These are phyloP conservation scores for Calonectria fujianensis DNA, from an alignment of 2,329 filamentous ascomycete species.

Conservation along the genomic window DNA sequence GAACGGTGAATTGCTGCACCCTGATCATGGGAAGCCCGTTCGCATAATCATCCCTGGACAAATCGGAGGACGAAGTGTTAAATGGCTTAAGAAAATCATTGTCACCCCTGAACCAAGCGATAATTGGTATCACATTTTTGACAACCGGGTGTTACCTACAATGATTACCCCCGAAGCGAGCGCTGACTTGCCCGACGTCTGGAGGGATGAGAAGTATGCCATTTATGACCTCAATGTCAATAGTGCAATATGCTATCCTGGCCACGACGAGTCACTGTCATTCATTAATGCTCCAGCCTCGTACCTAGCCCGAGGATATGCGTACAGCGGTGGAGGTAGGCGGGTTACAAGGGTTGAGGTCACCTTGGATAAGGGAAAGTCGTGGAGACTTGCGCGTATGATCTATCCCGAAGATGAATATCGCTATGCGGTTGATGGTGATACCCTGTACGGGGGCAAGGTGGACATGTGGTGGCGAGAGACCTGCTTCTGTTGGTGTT, in stretches of 20 bases:
- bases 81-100: constrained; percentile 90
- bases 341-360: constrained; percentile 88
- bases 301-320: constrained; percentile 86
- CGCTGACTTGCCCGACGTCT: constrained; percentile 83
- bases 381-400: constrained; percentile 86
- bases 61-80: constrained; percentile 93
- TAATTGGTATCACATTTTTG: constrained; percentile 97
- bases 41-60: constrained; percentile 91
- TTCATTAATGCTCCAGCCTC: constrained; percentile 67
- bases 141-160: constrained; percentile 92
- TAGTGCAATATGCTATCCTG: constrained; percentile 86
- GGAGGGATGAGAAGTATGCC: constrained; percentile 92
- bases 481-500: constrained; percentile 92
- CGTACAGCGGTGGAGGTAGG: constrained; percentile 91
- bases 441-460: constrained; percentile 82
- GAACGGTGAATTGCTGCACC: constrained; percentile 88
- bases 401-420: constrained; percentile 92
- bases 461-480: constrained; percentile 90
- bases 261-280: constrained; percentile 81
- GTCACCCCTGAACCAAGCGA: constrained; percentile 87
- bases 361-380: constrained; percentile 87
- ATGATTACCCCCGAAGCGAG: constrained; percentile 89
- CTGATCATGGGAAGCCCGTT: constrained; percentile 91
- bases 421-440: constrained; percentile 74
- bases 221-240: constrained; percentile 96